Base-by-base conservation (phyloP, 371 early-diverging fungal species). In the Mucor velutinosus region DNA sequence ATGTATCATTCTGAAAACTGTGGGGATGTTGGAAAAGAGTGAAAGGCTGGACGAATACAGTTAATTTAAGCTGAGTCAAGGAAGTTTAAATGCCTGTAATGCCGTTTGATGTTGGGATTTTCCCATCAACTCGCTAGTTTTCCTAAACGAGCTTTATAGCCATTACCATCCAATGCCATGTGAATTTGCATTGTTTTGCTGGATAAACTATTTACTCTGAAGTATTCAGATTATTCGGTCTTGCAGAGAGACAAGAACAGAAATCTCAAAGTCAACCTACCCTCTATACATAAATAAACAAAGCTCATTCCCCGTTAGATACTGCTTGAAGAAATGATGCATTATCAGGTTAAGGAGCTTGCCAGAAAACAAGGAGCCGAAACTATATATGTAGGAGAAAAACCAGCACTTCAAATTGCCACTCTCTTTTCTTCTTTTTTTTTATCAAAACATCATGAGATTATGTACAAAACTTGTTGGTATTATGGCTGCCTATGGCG, bases 41-140 rank as follows among this genome's bases (percentile, higher is more conserved):
- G 51, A 25, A 25, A 21, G 12, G 43, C 17, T 30, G 55, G 30
- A 56, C 66, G 32, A 51, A 60, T 60, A 30, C 53, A 60, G 66
- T 30, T 15, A 53, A 60, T 60, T 66, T 60, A 66, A 66, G 66
- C 51, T 66, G 60, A 66, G 60, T 66, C 66, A 66, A 66, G 47
- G 37, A 35, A 66, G 61, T 21, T 25, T n/a, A 61, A 60, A 32
- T n/a, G 2, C 45, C 37, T 45, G 5, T 5, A 45, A 45, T 7
- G n/a, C 19, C 17, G 19, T 45, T 37, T 37, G 4, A n/a, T 15
- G 11, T 2, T 61, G 3, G 29, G 29, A 47, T 65, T 65, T 65
- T 65, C 65, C 59, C 65, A 65, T 65, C 65, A 65, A 51, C 49
- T 45, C 10, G 29, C n/a, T 4, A 1, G 29, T 21, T 65, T 58